Percentiles rank a stretch among this genome's conserved stretches.
phyloP scores from a whole-genome alignment of 768 basidiomycete genomes.

The Holtermannia corniformis region DNA sequence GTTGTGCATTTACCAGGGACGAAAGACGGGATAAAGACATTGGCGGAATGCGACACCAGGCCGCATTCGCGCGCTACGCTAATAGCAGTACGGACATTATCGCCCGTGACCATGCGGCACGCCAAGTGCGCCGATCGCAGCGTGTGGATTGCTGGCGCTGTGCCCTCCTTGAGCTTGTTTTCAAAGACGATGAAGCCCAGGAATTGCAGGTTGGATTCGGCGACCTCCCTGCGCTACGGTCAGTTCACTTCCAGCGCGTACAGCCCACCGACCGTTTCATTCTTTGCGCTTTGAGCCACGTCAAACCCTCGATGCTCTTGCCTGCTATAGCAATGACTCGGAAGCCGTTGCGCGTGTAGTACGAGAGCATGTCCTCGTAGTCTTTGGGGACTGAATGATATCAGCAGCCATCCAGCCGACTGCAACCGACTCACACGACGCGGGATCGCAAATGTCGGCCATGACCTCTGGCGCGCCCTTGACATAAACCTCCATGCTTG shows the following conservation, averaged over 20 bases:
- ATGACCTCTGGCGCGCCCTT: constrained; percentile 99
- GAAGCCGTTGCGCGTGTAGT: constrained; percentile 94
- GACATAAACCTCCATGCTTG: constrained; percentile 93
- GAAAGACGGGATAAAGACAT: constrained; percentile 79
- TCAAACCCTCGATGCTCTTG: constrained; percentile 82
- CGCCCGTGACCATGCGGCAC: constrained; percentile 96
- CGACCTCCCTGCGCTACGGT: constrained; percentile 64
- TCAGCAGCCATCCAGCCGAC: not conserved
- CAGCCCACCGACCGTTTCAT: constrained; percentile 65
- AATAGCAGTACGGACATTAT: constrained; percentile 91
- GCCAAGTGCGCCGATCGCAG: constrained; percentile 82
- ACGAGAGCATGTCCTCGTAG: constrained; percentile 89
- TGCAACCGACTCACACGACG: constrained; percentile 60
- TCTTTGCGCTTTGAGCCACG: constrained; percentile 94
- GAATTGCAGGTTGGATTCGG: constrained; percentile 80
- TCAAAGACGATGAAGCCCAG: constrained; percentile 95
- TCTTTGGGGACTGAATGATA: constrained; percentile 70
- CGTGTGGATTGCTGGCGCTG: constrained; percentile 77
- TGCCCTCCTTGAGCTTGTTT: constrained; percentile 90
- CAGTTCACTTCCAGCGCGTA: not conserved
- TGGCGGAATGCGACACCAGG: constrained; percentile 74
- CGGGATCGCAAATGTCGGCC: constrained; percentile 82
- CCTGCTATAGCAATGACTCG: constrained; percentile 97
- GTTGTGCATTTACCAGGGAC: constrained; percentile 51
- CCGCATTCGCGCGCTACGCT: constrained; percentile 92